Evolutionary conservation across 2,329 filamentous ascomycete genomes (phyloP), one percentile per base, ranked within the genome.

Genomic region (Helicocarpus griseus): DNA sequence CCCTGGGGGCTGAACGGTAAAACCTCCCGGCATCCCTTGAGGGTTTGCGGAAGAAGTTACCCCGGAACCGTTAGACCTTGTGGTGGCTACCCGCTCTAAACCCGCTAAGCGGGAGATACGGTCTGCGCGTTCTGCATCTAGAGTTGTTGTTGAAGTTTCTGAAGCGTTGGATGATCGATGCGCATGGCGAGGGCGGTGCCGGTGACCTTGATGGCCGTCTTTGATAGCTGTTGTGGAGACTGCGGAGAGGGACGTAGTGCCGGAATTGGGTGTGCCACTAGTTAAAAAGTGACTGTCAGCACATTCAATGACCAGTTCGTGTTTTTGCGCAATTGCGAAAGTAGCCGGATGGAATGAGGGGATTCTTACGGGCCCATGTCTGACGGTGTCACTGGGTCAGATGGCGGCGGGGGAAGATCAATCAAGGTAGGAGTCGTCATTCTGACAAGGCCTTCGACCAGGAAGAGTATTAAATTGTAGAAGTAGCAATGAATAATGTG

Each of bases 191-290:
- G 69, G 68, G 53, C 79, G 77, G 26, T 82, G 80, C 26, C 85
- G 77, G 64, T 89, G 82, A 57, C 91, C 91, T 54, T 89, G 87
- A 64, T 96, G 89, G 60, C 91, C 91, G 66, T 97, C 91, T 71
- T 96, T 95, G 77, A 95, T 95, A 48, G 91, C 91, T 11, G 89
- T 93, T 17, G 91, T 96, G 14, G 89, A 95, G 45, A 97, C 79
- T 38, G 89, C 85, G 24, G 89, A 95, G 63, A 97, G 84, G 48
- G 89, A 94, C 11, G 90, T 96, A 3, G 88, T 94, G 38, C 87
- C 86, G 59, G 89, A 95, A 58, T 93, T 96, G 2, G 91, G 91
- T 2, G 91, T 97, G 63, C 91, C 90, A 57, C 89, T 95, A 58
- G 35, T 14, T 48, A 21, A 24, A 40, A 60, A 54, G 57, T 49